Base-by-base conservation (phyloP, 78 protist genomes). In the Dictyostelium firmibasis region DNA sequence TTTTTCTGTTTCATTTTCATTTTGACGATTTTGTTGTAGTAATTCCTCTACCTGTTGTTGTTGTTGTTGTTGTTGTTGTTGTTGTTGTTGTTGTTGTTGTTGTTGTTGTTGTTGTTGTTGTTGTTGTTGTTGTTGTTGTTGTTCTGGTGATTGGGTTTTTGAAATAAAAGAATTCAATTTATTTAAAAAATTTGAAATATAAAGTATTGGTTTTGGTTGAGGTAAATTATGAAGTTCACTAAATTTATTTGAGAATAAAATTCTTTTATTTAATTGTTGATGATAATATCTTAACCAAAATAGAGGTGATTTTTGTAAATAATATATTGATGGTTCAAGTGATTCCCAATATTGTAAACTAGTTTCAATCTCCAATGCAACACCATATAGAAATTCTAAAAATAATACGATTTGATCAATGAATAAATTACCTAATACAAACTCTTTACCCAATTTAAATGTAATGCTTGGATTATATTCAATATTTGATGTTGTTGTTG, bases 251-350 rank as follows among this genome's bases (percentile, higher is more conserved):
- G 33, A 69, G 36, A 89, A 89, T 6, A 33, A 6, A 4, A 81
- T 18, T 3, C 36, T 6, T 29, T 50, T 89, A 14, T 29, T 69
- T 23, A 64, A 29, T 47, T 81, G 67, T 81, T 81, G 86, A 20
- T 38, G 36, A 50, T 69, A 81, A 33, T 81, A 89, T 64, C 50
- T 25, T 44, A 89, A 10, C 94, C 94, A 89, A 70, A 81, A 89
- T 23, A 79, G 53, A 10, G 94, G 94, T 35, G 94, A n/a, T 38
- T 89, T 89, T 47, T 89, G 87, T 2, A 81, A 33, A 60, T 67
- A 11, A 36, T 89, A 89, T 70, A 78, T 47, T 3, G 41, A 13
- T 31, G 60, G 35, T 16, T 87, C 81, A 25, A 41, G 64, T 3
- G 31, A 38, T 44, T 38, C 47, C 94, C 94, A 89, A 33, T 89